Conservation (phyloP, 139 green algal species). For the Deuterostichococcus epilithicus region DNA sequence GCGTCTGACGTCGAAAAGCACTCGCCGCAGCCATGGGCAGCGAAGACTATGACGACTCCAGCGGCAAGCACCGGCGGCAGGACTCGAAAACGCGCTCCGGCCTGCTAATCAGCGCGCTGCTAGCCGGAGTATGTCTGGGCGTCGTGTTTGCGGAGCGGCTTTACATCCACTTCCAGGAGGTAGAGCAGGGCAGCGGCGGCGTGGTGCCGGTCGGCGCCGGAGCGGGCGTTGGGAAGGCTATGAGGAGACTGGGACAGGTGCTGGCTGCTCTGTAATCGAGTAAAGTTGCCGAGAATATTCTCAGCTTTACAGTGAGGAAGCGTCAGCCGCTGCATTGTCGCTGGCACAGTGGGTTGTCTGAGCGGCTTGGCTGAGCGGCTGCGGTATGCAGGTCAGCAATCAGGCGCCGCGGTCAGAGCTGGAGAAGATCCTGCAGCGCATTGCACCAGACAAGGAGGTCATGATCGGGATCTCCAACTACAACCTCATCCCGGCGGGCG, state of each 20-base stretch:
- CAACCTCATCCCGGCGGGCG: slow-evolving; percentile 57
- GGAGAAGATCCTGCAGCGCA: slow-evolving; percentile 43
- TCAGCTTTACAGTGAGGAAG: slow-evolving; percentile 1
- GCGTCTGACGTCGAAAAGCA: too few relatives aligned
- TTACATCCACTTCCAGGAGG: slow-evolving; percentile 38
- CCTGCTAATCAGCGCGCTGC: slow-evolving; percentile 41
- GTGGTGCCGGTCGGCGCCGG: neutral
- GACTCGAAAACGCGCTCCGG: slow-evolving; percentile 24
- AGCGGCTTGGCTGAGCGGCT: neutral
- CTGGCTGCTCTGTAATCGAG: too few relatives aligned
- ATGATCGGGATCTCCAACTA: slow-evolving; percentile 89
- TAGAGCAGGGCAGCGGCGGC: neutral
- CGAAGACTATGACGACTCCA: slow-evolving; percentile 25
- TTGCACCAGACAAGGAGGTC: slow-evolving; percentile 79
- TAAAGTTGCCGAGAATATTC: too few relatives aligned
- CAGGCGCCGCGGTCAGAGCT: slow-evolving; percentile 44
- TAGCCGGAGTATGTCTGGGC: slow-evolving; percentile 59
- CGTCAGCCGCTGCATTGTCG: neutral
- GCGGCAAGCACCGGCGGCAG: slow-evolving; percentile 30
- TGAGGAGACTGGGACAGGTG: slow-evolving; percentile 14
- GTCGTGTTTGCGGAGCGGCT: slow-evolving; percentile 57
- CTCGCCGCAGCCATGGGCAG: too few relatives aligned
- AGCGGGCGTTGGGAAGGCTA: slow-evolving; percentile 10
- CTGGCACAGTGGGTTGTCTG: neutral
- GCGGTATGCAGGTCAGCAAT: neutral